Evolutionary conservation across 768 basidiomycete genomes (phyloP), one percentile per base, ranked within the genome.

Genomic region (Kwoniella pini): DNA sequence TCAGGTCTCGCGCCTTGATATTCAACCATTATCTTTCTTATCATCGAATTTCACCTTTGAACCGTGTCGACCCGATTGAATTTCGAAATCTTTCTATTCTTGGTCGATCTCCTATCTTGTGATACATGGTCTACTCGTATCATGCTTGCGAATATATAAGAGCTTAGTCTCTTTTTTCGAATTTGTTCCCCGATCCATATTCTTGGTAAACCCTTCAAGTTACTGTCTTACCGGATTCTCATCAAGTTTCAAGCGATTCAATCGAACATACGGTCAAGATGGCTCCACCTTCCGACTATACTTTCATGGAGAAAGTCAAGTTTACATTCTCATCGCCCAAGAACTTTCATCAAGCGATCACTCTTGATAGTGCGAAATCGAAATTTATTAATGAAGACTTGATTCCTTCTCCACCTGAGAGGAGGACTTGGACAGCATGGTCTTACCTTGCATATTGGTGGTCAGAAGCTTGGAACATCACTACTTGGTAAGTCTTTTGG

Each of bases 361-460:
- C 67, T 10, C 59, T 57, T 43, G 50, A 57, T 9, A 57, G 55
- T 28, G 62, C 56, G 27, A 58, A 45, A 27, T 63, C 62, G 12
- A 57, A 36, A 13, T 62, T 56, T 40, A 62, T 62, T 54, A 62
- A 62, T 26, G 61, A 62, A 21, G 61, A 62, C 27, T 24, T 62
- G 36, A 48, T 62, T 2, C 61, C 61, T 13, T 62, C 61, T 5
- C 61, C 61, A 36, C 61, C 61, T 7, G 39, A 43, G 19, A 48
- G 48, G 45, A 49, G 61, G 49, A 63, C 62, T 40, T 57, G 56
- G 62, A 52, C 42, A 0, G 51, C 42, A 2, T 57, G 42, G 50
- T 50, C 55, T 9, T 63, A 44, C 27, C 50, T 63, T 5, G 31
- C 50, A 24, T 63, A 63, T 31, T 63, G 62, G 62, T 52, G 48